These are phyloP conservation scores for Dichomitus squalens DNA, from an alignment of 1,284 basidiomycete species.

Conservation along the genomic window DNA sequence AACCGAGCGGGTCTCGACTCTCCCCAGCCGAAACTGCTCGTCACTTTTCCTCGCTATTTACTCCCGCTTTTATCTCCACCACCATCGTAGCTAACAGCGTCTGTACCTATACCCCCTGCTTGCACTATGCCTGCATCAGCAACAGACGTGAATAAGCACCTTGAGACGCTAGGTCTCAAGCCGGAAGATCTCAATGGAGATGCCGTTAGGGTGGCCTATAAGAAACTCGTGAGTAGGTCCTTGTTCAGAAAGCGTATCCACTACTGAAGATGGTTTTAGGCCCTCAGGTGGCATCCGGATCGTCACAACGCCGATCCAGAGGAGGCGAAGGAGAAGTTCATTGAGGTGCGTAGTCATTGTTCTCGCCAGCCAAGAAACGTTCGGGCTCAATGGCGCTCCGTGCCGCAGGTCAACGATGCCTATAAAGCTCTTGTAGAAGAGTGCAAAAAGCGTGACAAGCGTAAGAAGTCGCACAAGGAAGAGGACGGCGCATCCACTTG, in stretches of 20 bases:
- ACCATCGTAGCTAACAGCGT: slow-evolving; percentile 7
- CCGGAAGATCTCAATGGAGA: slow-evolving; percentile 48
- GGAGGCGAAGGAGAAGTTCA: slow-evolving; percentile 71
- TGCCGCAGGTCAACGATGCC: slow-evolving; percentile 31
- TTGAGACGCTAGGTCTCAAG: slow-evolving; percentile 32
- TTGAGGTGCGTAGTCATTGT: slow-evolving; percentile 51
- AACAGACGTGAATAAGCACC: slow-evolving; percentile 31
- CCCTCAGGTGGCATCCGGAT: slow-evolving; percentile 92
- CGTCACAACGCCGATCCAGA: slow-evolving; percentile 64
- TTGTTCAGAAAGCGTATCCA: slow-evolving; percentile 7
- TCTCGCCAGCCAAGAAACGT: not conserved
- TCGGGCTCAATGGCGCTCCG: not conserved
- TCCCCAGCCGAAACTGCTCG: slow-evolving; percentile 13
- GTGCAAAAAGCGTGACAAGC: slow-evolving; percentile 23
- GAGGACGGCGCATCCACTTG: slow-evolving; percentile 8
- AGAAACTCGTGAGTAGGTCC: slow-evolving; percentile 75
- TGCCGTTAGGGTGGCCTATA: slow-evolving; percentile 86
- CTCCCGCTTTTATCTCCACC: not conserved
- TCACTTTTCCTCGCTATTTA: slow-evolving; percentile 18
- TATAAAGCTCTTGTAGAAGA: slow-evolving; percentile 29
- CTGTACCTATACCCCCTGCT: slow-evolving; percentile 18
- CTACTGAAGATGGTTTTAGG: slow-evolving; percentile 43
- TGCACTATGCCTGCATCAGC: slow-evolving; percentile 19
- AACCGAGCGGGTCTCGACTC: slow-evolving; percentile 24
- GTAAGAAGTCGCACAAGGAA: slow-evolving; percentile 14